Conservation (phyloP, 2,329 filamentous ascomycete genomes). For the Diaporthe helianthi region DNA sequence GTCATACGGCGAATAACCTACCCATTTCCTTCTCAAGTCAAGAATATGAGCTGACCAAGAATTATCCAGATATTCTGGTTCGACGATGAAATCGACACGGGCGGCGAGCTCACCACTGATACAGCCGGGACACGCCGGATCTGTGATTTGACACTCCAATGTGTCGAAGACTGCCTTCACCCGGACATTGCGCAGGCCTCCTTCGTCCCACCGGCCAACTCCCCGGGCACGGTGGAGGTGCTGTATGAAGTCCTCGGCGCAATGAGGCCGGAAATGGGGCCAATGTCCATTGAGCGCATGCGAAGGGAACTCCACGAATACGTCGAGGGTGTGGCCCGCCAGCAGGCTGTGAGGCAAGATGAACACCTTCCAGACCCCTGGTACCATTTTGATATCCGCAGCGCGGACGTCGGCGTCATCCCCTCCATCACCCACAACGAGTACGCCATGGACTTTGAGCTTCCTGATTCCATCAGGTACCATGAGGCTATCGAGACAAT, state of each 20-base stretch:
- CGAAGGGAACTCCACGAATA: neutral
- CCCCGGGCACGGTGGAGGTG: neutral
- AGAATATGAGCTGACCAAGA: neutral
- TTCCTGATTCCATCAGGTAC: constrained; percentile 1
- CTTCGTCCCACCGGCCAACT: neutral
- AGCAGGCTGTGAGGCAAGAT: neutral
- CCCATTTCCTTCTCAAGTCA: neutral
- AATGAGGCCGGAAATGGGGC: neutral
- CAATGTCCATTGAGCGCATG: neutral
- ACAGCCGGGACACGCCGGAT: neutral
- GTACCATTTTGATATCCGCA: neutral
- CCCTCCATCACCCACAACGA: constrained; percentile 8
- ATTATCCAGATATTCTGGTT: neutral
- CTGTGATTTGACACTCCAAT: neutral
- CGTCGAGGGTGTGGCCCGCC: neutral
- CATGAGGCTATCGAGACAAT: neutral
- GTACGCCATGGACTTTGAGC: constrained; percentile 11
- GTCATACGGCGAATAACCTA: neutral
- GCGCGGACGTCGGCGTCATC: neutral
- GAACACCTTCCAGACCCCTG: neutral
- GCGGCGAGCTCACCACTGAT: constrained; percentile 8
- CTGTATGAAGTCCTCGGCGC: neutral
- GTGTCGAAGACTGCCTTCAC: neutral
- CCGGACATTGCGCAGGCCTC: neutral
- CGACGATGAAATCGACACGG: neutral